Percentiles rank a stretch among this genome's conserved stretches.
These are phyloP conservation scores for Fraxinus sp. DNA, from an alignment of 305 asterid genomes.

Conservation along the genomic window DNA sequence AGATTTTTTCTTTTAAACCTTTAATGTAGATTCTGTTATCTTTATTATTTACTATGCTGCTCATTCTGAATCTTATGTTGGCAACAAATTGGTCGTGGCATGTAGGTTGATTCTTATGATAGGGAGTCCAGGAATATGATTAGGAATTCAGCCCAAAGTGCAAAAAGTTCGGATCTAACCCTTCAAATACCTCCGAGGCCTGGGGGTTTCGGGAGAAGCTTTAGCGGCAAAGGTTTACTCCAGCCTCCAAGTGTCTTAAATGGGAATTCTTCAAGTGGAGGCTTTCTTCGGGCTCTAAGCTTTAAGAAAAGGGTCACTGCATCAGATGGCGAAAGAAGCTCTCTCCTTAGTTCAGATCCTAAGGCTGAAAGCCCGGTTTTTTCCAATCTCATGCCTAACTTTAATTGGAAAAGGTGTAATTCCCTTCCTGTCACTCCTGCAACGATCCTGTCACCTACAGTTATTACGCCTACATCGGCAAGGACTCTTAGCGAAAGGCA, in stretches of 20 bases:
- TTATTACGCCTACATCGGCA: constrained; percentile 48
- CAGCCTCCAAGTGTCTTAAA: constrained; percentile 43
- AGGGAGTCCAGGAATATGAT: constrained; percentile 30
- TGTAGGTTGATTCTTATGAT: constrained; percentile 44
- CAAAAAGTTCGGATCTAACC: constrained; percentile 45
- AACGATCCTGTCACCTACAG: constrained; percentile 54
- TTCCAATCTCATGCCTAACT: constrained; percentile 32
- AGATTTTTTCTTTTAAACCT: neutral
- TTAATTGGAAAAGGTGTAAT: constrained; percentile 57
- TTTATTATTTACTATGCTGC: neutral
- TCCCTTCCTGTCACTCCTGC: constrained; percentile 79
- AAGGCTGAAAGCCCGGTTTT: constrained; percentile 56
- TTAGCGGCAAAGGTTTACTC: constrained; percentile 44
- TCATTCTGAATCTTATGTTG: constrained; percentile 9
- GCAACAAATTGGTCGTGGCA: neutral
- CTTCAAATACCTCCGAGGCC: constrained; percentile 79
- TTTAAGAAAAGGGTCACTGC: constrained; percentile 48
- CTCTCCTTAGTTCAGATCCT: constrained; percentile 62
- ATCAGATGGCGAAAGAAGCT: constrained; percentile 63
- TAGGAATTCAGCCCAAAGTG: constrained; percentile 33
- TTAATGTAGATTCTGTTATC: neutral
- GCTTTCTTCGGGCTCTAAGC: constrained; percentile 62
- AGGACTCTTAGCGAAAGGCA: constrained; percentile 50
- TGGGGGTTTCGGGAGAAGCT: constrained; percentile 34
- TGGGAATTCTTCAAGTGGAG: constrained; percentile 40